These are phyloP conservation scores for Cladosporium cucumerinum DNA, from an alignment of 2,329 filamentous ascomycete species.

Conservation along the genomic window DNA sequence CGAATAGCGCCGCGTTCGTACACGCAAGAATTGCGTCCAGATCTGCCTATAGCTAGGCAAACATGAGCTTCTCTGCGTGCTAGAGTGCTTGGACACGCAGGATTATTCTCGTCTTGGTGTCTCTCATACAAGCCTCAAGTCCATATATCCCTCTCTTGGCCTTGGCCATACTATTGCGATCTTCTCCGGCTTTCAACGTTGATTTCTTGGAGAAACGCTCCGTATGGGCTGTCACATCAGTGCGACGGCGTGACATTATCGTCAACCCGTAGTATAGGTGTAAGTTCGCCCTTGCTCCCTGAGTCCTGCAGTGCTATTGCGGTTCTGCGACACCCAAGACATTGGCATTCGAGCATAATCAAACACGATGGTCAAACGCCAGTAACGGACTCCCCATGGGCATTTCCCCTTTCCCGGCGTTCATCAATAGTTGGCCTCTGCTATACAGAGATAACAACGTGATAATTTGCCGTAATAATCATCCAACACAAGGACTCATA, in stretches of 20 bases:
- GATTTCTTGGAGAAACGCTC: constrained; percentile 7
- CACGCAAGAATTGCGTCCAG: background rate
- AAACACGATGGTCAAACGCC: background rate
- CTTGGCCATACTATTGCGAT: constrained; percentile 13
- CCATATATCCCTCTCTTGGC: constrained; percentile 13
- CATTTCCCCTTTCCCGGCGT: background rate
- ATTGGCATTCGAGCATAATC: constrained; percentile 5
- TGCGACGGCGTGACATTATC: constrained; percentile 11
- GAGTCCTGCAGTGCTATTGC: background rate
- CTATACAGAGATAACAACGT: background rate
- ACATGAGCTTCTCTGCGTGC: constrained; percentile 7
- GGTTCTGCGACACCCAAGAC: constrained; percentile 9
- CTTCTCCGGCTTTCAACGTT: constrained; percentile 4
- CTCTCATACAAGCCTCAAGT: background rate
- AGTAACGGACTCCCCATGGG: background rate
- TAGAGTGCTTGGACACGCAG: constrained; percentile 7
- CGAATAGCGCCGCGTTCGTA: background rate
- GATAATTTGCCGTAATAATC: background rate
- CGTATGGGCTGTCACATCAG: background rate
- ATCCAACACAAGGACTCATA: background rate
- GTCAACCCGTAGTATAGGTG: constrained; percentile 1
- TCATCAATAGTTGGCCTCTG: background rate
- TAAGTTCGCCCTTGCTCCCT: constrained; percentile 1
- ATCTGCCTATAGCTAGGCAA: background rate
- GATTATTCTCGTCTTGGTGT: constrained; percentile 14